Conservation (phyloP, 2,329 filamentous ascomycete species). For the Laburnicola sp. region DNA sequence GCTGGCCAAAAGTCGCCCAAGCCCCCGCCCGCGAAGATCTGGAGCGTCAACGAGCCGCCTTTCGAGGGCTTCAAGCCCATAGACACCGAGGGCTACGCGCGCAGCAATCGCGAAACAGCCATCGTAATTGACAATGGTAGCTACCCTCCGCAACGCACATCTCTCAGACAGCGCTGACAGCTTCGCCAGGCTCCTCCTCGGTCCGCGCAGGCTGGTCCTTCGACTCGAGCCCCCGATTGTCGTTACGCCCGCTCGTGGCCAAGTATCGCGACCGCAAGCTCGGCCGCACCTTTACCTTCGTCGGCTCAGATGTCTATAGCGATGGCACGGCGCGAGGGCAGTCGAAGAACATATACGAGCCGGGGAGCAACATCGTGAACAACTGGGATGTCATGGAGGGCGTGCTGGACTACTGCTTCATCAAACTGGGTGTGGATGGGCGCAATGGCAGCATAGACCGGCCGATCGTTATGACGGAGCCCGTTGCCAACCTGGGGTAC, state of each 20-base stretch:
- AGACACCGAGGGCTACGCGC: conserved; percentile 69
- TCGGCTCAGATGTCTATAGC: conserved; percentile 89
- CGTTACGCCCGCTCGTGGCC: conserved; percentile 86
- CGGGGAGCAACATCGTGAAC: conserved; percentile 85
- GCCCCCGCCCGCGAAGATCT: conserved; percentile 56
- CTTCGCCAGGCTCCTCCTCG: conserved; percentile 71
- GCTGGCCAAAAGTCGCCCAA: conserved; percentile 56
- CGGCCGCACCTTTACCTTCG: conserved; percentile 87
- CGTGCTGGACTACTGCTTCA: conserved; percentile 88
- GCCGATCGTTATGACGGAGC: conserved; percentile 93
- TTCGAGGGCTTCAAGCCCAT: conserved; percentile 62
- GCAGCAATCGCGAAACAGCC: conserved; percentile 65
- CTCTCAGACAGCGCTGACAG: conserved; percentile 18
- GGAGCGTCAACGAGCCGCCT: conserved; percentile 60
- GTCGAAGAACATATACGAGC: conserved; percentile 87
- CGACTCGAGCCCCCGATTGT: conserved; percentile 77
- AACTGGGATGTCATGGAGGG: conserved; percentile 99
- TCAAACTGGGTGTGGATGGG: conserved; percentile 86
- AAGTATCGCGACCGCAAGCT: conserved; percentile 94
- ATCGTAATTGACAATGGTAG: conserved; percentile 98
- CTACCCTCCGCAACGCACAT: conserved; percentile 3
- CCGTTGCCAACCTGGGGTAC: conserved; percentile 87
- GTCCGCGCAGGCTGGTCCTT: conserved; percentile 97
- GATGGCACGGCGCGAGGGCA: conserved; percentile 92
- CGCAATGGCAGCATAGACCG: conserved; percentile 74